Conservation (phyloP, 768 basidiomycete species). For the Lactarius sanguifluus region DNA sequence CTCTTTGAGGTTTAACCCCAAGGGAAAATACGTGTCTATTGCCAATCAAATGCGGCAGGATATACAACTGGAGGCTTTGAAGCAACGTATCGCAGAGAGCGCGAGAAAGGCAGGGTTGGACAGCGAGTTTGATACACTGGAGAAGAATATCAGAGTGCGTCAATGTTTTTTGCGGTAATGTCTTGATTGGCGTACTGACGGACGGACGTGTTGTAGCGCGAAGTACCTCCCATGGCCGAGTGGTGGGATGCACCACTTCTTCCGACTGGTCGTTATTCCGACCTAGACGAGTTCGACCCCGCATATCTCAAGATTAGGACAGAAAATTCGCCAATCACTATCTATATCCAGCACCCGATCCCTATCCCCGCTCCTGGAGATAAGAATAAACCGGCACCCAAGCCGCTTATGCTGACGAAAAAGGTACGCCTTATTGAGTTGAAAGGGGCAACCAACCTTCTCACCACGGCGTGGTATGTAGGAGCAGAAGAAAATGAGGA, state of each 20-base stretch:
- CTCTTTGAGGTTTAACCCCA: slow-evolving; percentile 82
- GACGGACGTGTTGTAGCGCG: slow-evolving; percentile 50
- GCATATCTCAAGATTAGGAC: slow-evolving; percentile 62
- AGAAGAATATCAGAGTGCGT: slow-evolving; percentile 82
- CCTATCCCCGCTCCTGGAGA: slow-evolving; percentile 90
- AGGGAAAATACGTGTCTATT: slow-evolving; percentile 85
- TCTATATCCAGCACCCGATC: slow-evolving; percentile 96
- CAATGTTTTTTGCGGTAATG: slow-evolving; percentile 4
- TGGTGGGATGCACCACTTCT: slow-evolving; percentile 97
- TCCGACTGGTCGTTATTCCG: slow-evolving; percentile 77
- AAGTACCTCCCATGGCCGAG: slow-evolving; percentile 85
- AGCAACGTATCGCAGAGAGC: slow-evolving; percentile 89
- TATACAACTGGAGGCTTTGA: slow-evolving; percentile 82
- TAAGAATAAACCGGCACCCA: slow-evolving; percentile 72
- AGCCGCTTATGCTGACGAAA: slow-evolving; percentile 89
- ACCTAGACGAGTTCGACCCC: slow-evolving; percentile 55
- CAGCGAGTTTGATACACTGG: slow-evolving; percentile 86
- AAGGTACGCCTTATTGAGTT: slow-evolving; percentile 50
- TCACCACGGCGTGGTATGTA: slow-evolving; percentile 29
- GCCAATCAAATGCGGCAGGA: slow-evolving; percentile 73
- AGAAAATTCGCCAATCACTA: slow-evolving; percentile 72
- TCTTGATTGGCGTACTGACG: background rate
- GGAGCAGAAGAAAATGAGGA: slow-evolving; percentile 98
- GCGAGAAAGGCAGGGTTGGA: slow-evolving; percentile 93
- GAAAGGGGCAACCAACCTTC: background rate